Evolutionary conservation across 441 rosid genomes (phyloP).

Genomic region (Breynia disticha): DNA sequence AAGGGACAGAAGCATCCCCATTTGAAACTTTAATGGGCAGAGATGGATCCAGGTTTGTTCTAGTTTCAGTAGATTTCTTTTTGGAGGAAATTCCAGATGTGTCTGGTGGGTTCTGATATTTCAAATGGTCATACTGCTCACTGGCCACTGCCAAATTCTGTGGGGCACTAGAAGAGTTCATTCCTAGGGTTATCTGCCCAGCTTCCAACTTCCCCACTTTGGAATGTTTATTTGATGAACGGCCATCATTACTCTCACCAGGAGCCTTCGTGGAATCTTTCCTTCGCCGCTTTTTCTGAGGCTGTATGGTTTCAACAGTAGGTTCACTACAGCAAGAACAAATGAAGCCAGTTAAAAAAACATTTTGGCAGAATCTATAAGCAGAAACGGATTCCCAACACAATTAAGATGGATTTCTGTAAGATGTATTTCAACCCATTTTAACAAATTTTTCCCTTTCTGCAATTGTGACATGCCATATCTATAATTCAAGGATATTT

Average conservation of each 20-base stretch:
- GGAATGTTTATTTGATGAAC: slow-evolving; percentile 38
- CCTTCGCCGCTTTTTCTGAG: slow-evolving; percentile 79
- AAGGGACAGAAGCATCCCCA: slow-evolving; percentile 32
- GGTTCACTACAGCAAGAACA: slow-evolving; percentile 41
- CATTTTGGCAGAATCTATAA: not conserved
- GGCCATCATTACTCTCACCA: slow-evolving; percentile 44
- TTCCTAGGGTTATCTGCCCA: slow-evolving; percentile 35
- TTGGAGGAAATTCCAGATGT: slow-evolving; percentile 37
- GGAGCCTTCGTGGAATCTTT: slow-evolving; percentile 46
- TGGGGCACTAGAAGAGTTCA: slow-evolving; percentile 24
- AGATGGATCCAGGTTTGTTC: slow-evolving; percentile 30
- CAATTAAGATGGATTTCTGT: too few relatives aligned
- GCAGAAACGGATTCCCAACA: not conserved
- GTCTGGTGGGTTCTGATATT: slow-evolving; percentile 37
- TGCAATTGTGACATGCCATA: too few relatives aligned
- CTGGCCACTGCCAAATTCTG: slow-evolving; percentile 26
- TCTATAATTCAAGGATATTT: too few relatives aligned
- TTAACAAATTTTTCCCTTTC: too few relatives aligned
- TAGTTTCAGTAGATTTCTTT: slow-evolving; percentile 51
- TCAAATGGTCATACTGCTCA: slow-evolving; percentile 28
- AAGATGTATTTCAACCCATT: too few relatives aligned
- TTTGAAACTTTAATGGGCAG: slow-evolving; percentile 34
- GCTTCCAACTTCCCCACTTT: slow-evolving; percentile 35
- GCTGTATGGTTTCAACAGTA: slow-evolving; percentile 41
- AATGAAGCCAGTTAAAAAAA: slow-evolving; percentile 16